Percentiles rank a stretch among this genome's conserved stretches.
phyloP scores from a whole-genome alignment of 2,329 filamentous ascomycete genomes.

The Fusarium citri region DNA sequence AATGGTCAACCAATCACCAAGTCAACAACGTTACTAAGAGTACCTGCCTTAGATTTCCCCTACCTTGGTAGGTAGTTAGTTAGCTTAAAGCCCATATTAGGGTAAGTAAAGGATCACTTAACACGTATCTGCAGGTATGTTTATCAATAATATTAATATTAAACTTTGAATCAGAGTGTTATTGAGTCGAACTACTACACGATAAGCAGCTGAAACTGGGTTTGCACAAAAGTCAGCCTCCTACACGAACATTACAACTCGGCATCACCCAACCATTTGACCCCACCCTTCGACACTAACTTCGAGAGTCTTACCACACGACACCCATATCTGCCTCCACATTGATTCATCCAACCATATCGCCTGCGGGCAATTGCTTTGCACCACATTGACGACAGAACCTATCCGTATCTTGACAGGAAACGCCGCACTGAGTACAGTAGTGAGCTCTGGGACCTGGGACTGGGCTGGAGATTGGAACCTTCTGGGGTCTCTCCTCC shows the following conservation, averaged over 20 bases:
- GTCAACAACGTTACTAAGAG: not conserved
- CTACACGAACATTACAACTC: too few relatives aligned
- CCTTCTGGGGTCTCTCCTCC: not conserved
- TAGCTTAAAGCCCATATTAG: too few relatives aligned
- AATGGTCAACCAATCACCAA: not conserved
- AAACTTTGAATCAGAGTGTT: not conserved
- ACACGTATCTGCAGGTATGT: not conserved
- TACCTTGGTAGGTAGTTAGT: too few relatives aligned
- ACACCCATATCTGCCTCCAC: not conserved
- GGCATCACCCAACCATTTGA: too few relatives aligned
- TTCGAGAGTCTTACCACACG: too few relatives aligned
- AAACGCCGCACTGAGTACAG: not conserved
- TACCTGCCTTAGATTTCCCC: too few relatives aligned
- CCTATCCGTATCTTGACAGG: not conserved
- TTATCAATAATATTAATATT: not conserved
- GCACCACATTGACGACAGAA: conserved; percentile 5
- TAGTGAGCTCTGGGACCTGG: not conserved
- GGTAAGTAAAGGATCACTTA: too few relatives aligned
- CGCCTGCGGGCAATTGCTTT: not conserved
- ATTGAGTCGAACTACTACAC: too few relatives aligned
- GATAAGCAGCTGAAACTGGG: too few relatives aligned
- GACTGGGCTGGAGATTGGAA: not conserved
- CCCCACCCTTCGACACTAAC: too few relatives aligned
- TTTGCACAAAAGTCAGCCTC: too few relatives aligned
- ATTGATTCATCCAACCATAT: not conserved